phyloP scores from a whole-genome alignment of 768 basidiomycete genomes.

The Candolleomyces eurysporus region DNA sequence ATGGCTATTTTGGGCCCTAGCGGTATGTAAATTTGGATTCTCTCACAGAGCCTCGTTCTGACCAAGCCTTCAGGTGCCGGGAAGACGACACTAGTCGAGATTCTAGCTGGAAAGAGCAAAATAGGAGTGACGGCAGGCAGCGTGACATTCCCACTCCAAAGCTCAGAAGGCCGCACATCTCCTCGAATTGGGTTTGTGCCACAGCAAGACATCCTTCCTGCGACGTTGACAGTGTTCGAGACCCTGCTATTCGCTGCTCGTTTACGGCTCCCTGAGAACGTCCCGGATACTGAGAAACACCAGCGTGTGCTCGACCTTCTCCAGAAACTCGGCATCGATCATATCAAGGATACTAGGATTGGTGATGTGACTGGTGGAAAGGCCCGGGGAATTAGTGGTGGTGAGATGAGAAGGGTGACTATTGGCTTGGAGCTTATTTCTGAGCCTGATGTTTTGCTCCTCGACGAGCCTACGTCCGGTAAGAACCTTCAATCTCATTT shows the following conservation, averaged over 20 bases:
- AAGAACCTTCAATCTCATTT: constrained; percentile 10
- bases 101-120: constrained; percentile 84
- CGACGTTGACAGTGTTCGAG: constrained; percentile 78
- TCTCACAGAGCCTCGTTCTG: not conserved
- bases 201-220: constrained; percentile 80
- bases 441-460: constrained; percentile 77
- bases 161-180: constrained; percentile 18
- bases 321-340: constrained; percentile 72
- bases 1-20: constrained; percentile 92
- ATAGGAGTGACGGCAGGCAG: constrained; percentile 64
- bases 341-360: constrained; percentile 70
- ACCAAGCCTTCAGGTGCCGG: constrained; percentile 57
- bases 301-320: constrained; percentile 69
- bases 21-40: constrained; percentile 42
- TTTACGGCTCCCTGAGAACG: constrained; percentile 75
- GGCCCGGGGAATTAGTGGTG: constrained; percentile 83
- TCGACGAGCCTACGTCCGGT: constrained; percentile 84
- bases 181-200: constrained; percentile 84
- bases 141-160: constrained; percentile 52
- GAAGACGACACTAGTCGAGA: constrained; percentile 89
- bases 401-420: constrained; percentile 87
- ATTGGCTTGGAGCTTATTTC: constrained; percentile 90
- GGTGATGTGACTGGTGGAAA: constrained; percentile 63
- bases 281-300: constrained; percentile 59
- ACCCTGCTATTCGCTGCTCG: constrained; percentile 83